Evolutionary conservation across 1,284 basidiomycete genomes (phyloP).

Genomic region (Cutaneotrichosporon mucoides): DNA sequence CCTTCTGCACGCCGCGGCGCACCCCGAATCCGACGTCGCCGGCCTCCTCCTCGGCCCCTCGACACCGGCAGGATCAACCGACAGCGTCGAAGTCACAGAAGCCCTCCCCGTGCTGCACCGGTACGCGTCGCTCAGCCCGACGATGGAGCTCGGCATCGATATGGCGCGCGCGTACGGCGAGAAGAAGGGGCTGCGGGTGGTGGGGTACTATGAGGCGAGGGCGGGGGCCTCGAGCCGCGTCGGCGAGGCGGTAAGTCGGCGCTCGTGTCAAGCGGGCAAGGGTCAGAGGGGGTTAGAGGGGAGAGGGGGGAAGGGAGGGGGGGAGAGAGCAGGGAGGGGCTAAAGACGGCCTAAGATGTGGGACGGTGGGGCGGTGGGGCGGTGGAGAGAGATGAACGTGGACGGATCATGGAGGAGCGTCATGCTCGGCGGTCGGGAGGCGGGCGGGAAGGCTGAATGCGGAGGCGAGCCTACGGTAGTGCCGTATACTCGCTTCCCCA

Average conservation of each 20-base stretch:
- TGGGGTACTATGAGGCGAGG: conserved; percentile 44
- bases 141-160: conserved; percentile 43
- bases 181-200: conserved; percentile 15
- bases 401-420: too few relatives aligned
- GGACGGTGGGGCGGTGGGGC: too few relatives aligned
- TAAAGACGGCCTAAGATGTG: too few relatives aligned
- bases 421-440: too few relatives aligned
- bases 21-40: conserved; percentile 40
- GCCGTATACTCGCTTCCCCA: too few relatives aligned
- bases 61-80: background rate
- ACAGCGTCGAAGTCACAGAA: conserved; percentile 22
- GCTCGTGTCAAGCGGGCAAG: too few relatives aligned
- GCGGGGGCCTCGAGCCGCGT: conserved; percentile 14
- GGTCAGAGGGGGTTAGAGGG: too few relatives aligned
- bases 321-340: too few relatives aligned
- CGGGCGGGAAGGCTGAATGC: too few relatives aligned
- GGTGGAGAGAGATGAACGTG: too few relatives aligned
- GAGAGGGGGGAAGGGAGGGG: too few relatives aligned
- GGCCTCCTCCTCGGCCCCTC: conserved; percentile 48
- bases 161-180: conserved; percentile 31
- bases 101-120: conserved; percentile 49
- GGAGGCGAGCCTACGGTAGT: too few relatives aligned
- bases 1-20: conserved; percentile 40
- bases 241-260: conserved; percentile 18
- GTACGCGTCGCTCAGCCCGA: conserved; percentile 41